Percentiles rank a stretch among this genome's conserved stretches.
Conservation (phyloP, 2,329 filamentous ascomycete species). For the Hypoxylon sp. region DNA sequence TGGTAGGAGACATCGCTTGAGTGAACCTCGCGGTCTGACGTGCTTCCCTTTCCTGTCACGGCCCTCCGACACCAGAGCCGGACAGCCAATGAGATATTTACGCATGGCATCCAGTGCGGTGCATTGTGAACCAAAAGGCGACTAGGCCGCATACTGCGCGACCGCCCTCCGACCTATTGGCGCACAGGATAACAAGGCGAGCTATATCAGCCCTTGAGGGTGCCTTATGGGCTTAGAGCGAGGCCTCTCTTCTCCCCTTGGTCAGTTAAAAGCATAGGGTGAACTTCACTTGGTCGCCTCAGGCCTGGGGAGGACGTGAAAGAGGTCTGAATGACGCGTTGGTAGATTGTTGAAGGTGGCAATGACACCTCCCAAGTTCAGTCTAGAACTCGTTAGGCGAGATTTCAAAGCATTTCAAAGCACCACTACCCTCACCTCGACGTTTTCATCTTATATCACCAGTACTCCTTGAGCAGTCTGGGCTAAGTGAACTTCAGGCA, state of each 20-base stretch:
- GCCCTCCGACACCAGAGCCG: slow-evolving; percentile 5
- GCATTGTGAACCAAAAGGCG: slow-evolving; percentile 29
- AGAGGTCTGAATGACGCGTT: slow-evolving; percentile 23
- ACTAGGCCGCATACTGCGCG: slow-evolving; percentile 30
- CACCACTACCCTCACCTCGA: not conserved
- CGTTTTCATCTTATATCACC: not conserved
- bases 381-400: slow-evolving; percentile 8
- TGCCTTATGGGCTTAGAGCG: slow-evolving; percentile 23
- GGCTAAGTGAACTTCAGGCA: not conserved
- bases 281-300: slow-evolving; percentile 27
- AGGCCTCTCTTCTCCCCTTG: slow-evolving; percentile 11
- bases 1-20: slow-evolving; percentile 5
- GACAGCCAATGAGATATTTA: slow-evolving; percentile 30
- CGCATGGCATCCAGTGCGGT: slow-evolving; percentile 31
- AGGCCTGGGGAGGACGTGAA: slow-evolving; percentile 15
- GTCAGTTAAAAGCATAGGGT: slow-evolving; percentile 15
- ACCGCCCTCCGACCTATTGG: slow-evolving; percentile 26
- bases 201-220: slow-evolving; percentile 21
- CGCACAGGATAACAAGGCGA: slow-evolving; percentile 9
- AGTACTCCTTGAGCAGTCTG: no score
- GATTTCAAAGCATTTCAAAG: not conserved
- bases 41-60: slow-evolving; percentile 23
- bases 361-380: slow-evolving; percentile 14
- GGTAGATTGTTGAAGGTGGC: slow-evolving; percentile 10
- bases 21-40: slow-evolving; percentile 26